Evolutionary conservation across 1,139 yeast species (phyloP), one percentile per base, ranked within the genome.

Genomic region (Blastobotrys persicus): DNA sequence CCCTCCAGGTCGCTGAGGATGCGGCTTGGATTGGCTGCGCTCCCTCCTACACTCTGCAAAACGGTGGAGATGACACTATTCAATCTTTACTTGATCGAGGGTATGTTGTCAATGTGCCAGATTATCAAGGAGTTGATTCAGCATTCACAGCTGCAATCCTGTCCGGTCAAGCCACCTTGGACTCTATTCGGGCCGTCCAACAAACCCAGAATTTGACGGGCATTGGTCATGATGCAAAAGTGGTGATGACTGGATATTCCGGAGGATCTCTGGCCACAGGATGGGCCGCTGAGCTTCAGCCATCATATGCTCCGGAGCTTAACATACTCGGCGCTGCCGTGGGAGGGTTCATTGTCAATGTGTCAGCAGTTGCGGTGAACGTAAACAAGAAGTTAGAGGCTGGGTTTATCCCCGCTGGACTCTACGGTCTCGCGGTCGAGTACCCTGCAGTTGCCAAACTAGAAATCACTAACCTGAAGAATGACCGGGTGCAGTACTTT

Each of bases 261-360:
- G 66, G 66, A 7, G 68, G 65, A 16, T 60, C 65, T 1, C 46
- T 56, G 23, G 64, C 67, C 9, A 37, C 65, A 23, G 68, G 66
- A 14, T 63, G 64, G 64, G 67, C 68, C 2, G 63, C 63, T 5
- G 61, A 63, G 54, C 49, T 63, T 31, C 61, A 60, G 26, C 48
- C 47, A 4, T 6, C 47, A 11, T 64, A 65, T 34, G 67, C 67
- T 4, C 65, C 65, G 2, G 68, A 64, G 16, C 53, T 65, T 23
- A 46, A 52, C 14, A 41, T 64, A 12, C 58, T 53, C 32, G 66
- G 56, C 5, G 61, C 54, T 3, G 64, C 64, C 0, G 49, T 61
- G 2, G 66, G 67, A 7, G 66, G 65, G 5, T 49, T 52, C 35
- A 54, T 62, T 16, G 56, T 57, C 19, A 62, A 63, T 46, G 45